phyloP scores from a whole-genome alignment of 768 basidiomycete genomes.

The Phaffia australis region DNA sequence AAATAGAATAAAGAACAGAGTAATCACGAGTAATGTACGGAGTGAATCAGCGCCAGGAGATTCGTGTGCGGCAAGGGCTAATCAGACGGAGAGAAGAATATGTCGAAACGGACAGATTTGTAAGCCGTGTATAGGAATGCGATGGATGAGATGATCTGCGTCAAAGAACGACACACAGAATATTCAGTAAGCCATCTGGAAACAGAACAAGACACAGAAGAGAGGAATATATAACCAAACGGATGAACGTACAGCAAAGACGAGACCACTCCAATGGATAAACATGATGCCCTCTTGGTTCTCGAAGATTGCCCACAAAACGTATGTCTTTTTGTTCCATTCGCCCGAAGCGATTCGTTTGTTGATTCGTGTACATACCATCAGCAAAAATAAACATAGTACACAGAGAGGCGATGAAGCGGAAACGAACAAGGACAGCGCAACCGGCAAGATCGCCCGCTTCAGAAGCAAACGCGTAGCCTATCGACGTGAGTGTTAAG shows the following conservation, averaged over 20 bases:
- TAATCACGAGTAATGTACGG: too few species aligned
- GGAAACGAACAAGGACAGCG: slow-evolving; percentile 42
- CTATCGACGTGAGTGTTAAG: slow-evolving; percentile 41
- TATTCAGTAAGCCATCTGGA: too few species aligned
- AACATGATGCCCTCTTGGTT: slow-evolving; percentile 53
- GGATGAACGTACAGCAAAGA: slow-evolving; percentile 22
- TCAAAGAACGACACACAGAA: too few species aligned
- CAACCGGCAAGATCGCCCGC: slow-evolving; percentile 90
- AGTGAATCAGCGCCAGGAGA: too few species aligned
- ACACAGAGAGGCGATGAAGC: not conserved
- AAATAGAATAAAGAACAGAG: too few species aligned
- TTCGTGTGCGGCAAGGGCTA: too few species aligned
- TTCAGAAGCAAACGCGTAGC: slow-evolving; percentile 75
- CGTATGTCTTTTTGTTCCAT: slow-evolving; percentile 61
- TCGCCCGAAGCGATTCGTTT: not conserved
- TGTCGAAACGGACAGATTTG: too few species aligned
- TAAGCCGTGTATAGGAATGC: too few species aligned
- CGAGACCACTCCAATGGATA: slow-evolving; percentile 83
- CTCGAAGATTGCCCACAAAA: slow-evolving; percentile 84
- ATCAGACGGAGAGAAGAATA: too few species aligned
- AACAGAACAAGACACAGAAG: too few species aligned
- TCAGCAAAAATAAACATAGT: not conserved
- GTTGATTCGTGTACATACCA: not conserved
- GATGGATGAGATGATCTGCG: too few species aligned
- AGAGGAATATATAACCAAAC: too few species aligned